Evolutionary conservation across 106 monocot species (phyloP).

Genomic region (Narthecium ossifragum): DNA sequence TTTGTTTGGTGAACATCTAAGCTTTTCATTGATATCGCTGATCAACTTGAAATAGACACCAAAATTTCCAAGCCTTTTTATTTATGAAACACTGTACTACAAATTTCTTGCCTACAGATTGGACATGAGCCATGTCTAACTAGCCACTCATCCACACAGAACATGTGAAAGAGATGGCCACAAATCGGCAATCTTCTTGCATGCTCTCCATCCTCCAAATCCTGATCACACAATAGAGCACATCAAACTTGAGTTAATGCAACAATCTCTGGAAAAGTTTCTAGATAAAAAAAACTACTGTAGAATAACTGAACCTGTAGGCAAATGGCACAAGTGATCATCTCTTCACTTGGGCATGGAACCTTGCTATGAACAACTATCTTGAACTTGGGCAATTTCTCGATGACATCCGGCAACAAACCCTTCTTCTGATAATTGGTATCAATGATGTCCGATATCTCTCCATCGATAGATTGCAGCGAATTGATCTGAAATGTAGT

Average conservation of each 20-base stretch:
- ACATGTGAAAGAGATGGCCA: constrained; percentile 22
- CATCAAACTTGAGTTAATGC: background rate
- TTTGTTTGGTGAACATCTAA: no score
- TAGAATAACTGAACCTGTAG: constrained; percentile 32
- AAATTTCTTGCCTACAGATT: constrained; percentile 28
- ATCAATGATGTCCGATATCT: constrained; percentile 19
- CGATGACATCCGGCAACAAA: constrained; percentile 11
- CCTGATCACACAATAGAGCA: constrained; percentile 14
- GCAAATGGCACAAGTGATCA: constrained; percentile 26
- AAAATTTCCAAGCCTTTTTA: background rate
- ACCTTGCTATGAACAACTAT: background rate
- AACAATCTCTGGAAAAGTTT: background rate
- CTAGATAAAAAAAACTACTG: background rate
- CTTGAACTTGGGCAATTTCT: constrained; percentile 20
- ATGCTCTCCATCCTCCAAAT: constrained; percentile 18
- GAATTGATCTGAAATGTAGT: constrained; percentile 11
- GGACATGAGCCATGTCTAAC: constrained; percentile 29
- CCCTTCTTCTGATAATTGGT: constrained; percentile 1
- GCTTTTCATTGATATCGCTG: background rate
- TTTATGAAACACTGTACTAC: background rate
- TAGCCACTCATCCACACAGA: constrained; percentile 42
- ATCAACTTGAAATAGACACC: no score
- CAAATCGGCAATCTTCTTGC: constrained; percentile 37
- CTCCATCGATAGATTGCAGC: constrained; percentile 1
- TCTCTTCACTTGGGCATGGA: background rate